These are phyloP conservation scores for Pythium brachiatum DNA, from an alignment of 352 stramenopile genomes.

Conservation along the genomic window DNA sequence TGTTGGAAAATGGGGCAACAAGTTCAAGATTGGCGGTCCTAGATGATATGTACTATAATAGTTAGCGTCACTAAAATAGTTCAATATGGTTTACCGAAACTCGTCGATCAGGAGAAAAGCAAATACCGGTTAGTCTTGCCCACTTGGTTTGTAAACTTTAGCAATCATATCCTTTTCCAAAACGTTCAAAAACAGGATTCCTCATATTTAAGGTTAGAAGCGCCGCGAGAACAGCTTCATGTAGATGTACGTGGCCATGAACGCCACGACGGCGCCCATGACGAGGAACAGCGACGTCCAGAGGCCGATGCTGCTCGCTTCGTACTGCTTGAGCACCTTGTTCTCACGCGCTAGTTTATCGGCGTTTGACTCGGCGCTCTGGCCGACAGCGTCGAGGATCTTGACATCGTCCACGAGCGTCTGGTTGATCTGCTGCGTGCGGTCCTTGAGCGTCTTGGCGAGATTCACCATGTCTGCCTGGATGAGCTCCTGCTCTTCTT, in stretches of 20 bases:
- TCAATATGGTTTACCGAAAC: too few relatives aligned
- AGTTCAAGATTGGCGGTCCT: neutral
- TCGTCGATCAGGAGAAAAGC: too few relatives aligned
- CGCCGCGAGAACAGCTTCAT: conserved; percentile 73
- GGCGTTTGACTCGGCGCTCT: conserved; percentile 69
- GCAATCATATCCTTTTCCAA: too few relatives aligned
- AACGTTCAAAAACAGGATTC: neutral
- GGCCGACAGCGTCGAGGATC: conserved; percentile 69
- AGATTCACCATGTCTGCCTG: conserved; percentile 76
- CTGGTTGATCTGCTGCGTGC: conserved; percentile 73
- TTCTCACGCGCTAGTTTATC: conserved; percentile 61
- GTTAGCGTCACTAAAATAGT: too few relatives aligned
- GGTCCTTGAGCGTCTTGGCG: conserved; percentile 67
- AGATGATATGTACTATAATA: neutral
- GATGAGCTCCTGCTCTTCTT: conserved; percentile 66
- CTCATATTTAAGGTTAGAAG: conserved; percentile 10
- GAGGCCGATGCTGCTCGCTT: conserved; percentile 69
- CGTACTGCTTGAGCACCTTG: conserved; percentile 51
- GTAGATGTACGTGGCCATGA: conserved; percentile 73
- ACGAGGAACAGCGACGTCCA: conserved; percentile 76
- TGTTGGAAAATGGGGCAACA: neutral
- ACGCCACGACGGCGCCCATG: conserved; percentile 52
- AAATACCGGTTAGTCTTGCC: too few relatives aligned
- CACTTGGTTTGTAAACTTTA: too few relatives aligned
- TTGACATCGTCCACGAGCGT: conserved; percentile 66